Evolutionary conservation across 352 stramenopile genomes (phyloP), one percentile per base, ranked within the genome.

Genomic region (Halophytophthora batemanensis): DNA sequence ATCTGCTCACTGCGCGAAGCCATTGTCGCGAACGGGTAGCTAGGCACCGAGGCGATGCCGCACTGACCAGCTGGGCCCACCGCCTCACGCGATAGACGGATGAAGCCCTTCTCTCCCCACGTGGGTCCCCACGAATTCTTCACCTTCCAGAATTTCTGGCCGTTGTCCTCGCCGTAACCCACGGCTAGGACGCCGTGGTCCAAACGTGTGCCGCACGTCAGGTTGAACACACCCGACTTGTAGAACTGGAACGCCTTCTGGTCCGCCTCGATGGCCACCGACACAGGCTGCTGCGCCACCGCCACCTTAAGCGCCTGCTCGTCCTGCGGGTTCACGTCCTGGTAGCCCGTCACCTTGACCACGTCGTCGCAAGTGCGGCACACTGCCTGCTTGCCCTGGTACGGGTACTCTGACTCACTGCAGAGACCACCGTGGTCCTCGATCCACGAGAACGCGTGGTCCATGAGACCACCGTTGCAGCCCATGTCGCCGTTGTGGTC

Each of bases 401-500:
- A 99, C n/a, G 91, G 83, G 66, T 99, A 99, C 48, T 98, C 93
- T 0, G 79, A 74, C 61, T 98, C 96, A 13, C 74, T 86, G 68
- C 93, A 98, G n/a, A 99, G 70, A 28, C 86, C 81, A 21, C 78
- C 80, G 46, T 96, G 76, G 38, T 82, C 69, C 57, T 98, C 86
- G 52, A 98, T 97, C 75, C 94, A 99, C 15, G 87, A 71, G 63
- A 99, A 99, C 10, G 95, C 96, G 62, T 98, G 96, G 73, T 98
- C 94, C 96, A 99, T 99, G 13, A 98, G 69, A 23, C 97, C 97
- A 22, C 97, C 97, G 55, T 95, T 96, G 80, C 97, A 99, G 50
- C 96, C 96, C 67, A 96, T 86, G 77, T 99, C 93, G 45, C 88
- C 83, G 59, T 91, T 90, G 56, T 93, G 48, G 64, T 98, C 96